These are phyloP conservation scores for Darksidea phi DNA, from an alignment of 495 filamentous ascomycete species.

Conservation along the genomic window DNA sequence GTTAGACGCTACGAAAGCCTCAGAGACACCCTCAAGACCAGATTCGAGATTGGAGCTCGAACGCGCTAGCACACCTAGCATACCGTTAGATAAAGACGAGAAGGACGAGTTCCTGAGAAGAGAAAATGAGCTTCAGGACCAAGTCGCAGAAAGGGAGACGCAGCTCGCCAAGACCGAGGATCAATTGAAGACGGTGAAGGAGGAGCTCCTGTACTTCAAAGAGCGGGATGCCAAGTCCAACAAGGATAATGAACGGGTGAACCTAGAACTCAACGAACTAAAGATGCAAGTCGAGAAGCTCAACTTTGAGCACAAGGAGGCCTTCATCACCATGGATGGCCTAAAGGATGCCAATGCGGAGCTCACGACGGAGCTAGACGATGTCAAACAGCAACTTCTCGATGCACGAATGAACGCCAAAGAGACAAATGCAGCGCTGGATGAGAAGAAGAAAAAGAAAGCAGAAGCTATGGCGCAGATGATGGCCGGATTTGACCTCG, in stretches of 20 bases:
- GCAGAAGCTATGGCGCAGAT: constrained; percentile 99
- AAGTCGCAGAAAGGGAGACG: constrained; percentile 87
- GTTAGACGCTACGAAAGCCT: constrained; percentile 39
- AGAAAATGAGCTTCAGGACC: constrained; percentile 96
- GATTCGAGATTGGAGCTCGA: constrained; percentile 84
- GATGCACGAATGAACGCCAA: constrained; percentile 94
- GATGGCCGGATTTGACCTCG: constrained; percentile 97
- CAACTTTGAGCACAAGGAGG: constrained; percentile 94
- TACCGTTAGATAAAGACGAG: constrained; percentile 92
- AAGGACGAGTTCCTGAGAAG: constrained; percentile 91
- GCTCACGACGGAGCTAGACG: constrained; percentile 85
- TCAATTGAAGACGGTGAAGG: constrained; percentile 71
- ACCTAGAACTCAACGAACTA: constrained; percentile 80
- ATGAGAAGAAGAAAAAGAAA: constrained; percentile 98
- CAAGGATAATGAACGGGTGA: constrained; percentile 83
- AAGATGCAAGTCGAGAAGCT: constrained; percentile 95
- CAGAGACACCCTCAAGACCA: constrained; percentile 65
- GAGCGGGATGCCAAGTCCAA: constrained; percentile 76
- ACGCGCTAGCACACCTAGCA: constrained; percentile 79
- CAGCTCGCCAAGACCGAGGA: constrained; percentile 75
- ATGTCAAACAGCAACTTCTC: constrained; percentile 93
- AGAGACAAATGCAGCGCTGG: constrained; percentile 80
- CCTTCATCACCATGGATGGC: constrained; percentile 94
- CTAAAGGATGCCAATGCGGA: constrained; percentile 94
- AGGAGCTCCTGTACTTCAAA: constrained; percentile 77